Evolutionary conservation across 768 basidiomycete species (phyloP).

Genomic region (Auriscalpium orientale): DNA sequence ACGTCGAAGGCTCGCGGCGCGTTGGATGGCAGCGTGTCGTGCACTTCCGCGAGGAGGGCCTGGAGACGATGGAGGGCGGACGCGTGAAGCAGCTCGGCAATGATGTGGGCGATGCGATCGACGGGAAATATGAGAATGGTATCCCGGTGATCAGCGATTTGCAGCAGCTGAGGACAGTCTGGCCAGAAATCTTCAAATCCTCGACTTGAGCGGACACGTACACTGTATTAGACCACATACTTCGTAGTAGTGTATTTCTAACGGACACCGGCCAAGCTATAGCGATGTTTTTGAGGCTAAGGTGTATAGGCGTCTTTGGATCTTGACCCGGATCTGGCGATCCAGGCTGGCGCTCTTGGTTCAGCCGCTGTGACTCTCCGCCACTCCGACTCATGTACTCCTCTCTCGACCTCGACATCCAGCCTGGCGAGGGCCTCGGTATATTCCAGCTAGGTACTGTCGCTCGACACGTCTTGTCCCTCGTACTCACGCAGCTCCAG

Average conservation of each 20-base stretch:
- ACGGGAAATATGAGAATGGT: conserved; percentile 35
- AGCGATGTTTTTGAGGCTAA: too few species aligned
- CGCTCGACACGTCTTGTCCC: background rate
- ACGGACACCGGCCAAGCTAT: too few species aligned
- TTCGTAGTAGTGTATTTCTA: too few species aligned
- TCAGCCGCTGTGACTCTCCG: background rate
- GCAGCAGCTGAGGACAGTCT: conserved; percentile 61
- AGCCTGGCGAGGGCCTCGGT: conserved; percentile 70
- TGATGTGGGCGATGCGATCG: conserved; percentile 28
- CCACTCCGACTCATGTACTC: conserved; percentile 43
- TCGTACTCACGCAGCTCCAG: conserved; percentile 28
- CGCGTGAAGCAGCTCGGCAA: conserved; percentile 37
- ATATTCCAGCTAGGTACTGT: conserved; percentile 64
- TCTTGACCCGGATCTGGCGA: too few species aligned
- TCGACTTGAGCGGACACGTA: background rate
- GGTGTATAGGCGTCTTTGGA: too few species aligned
- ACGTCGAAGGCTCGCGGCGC: conserved; percentile 57
- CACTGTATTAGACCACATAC: too few species aligned
- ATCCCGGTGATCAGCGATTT: conserved; percentile 49
- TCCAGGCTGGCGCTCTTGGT: too few species aligned
- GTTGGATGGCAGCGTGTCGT: conserved; percentile 69
- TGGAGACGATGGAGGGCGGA: conserved; percentile 59
- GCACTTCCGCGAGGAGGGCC: conserved; percentile 67
- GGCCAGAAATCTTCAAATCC: conserved; percentile 65
- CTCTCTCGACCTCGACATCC: conserved; percentile 64